Evolutionary conservation across 139 green algal genomes (phyloP), one percentile per base, ranked within the genome.

Genomic region (Chlamydomonas urium): DNA sequence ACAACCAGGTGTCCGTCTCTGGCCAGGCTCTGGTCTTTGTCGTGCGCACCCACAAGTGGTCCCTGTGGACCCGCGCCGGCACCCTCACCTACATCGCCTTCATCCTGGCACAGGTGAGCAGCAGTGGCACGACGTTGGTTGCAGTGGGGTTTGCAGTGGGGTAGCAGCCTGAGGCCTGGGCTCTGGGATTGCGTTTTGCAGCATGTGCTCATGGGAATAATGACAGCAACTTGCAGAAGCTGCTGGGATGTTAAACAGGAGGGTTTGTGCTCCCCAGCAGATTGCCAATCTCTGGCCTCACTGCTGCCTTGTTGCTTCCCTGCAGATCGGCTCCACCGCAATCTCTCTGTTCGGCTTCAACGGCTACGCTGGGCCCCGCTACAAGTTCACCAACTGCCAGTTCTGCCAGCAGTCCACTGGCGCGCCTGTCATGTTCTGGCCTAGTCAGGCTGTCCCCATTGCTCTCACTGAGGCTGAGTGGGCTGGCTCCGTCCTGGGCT

Each of bases 1-100:
- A 94, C 73, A 72, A 50, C 14, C 80, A 87, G 77, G 81, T 90
- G 4, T 93, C 86, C 24, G 71, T 93, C 26, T 86, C 75, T 34
- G 90, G 90, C 24, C 88, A 94, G 81, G 87, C 86, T 3, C 71
- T 95, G 2, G 89, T 95, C 57, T 93, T 95, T 74, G 89, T 95
- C 8, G 87, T 93, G 28, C 86, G 90, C 48, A 89, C 80, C 45
- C 58, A 78, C 34, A 61, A 47, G 14, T 87, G 80, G 69, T 94
- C 87, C 0, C 65, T 94, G 28, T 47, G 78, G 2, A 59, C 76
- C 2, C 59, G 68, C 4, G 88, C 89, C 28, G 89, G 89, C 35
- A 38, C 31, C 3, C 69, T 82, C 45, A 93, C 88, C 32, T 93
- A 93, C 84, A 59, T 91, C 1, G 89, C 89, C 65, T 94, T 94